Percentiles rank a stretch among this genome's conserved stretches.
These are phyloP conservation scores for Fraxinus angustifolia DNA, from an alignment of 305 asterid species.

Conservation along the genomic window DNA sequence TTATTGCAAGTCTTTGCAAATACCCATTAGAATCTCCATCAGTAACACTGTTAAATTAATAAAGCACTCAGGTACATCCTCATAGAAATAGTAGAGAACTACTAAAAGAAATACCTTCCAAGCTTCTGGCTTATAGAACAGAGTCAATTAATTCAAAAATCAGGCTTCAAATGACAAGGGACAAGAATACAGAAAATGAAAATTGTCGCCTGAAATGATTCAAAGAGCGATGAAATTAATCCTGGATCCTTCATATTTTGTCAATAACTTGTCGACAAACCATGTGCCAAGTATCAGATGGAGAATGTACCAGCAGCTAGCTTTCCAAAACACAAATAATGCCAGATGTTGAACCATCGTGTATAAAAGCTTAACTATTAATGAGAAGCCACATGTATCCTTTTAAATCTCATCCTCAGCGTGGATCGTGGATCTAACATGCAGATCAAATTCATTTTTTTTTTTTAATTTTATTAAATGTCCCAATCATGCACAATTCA, in stretches of 20 bases:
- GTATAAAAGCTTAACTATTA: neutral
- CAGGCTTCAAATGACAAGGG: neutral
- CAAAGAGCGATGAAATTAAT: slow-evolving; percentile 6
- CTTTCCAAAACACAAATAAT: neutral
- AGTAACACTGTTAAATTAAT: slow-evolving; percentile 6
- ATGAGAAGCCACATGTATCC: neutral
- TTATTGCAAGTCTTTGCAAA: neutral
- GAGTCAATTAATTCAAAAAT: slow-evolving; percentile 4
- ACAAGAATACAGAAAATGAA: neutral
- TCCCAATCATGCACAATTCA: neutral
- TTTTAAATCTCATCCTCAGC: neutral
- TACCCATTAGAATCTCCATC: neutral
- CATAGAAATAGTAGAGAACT: slow-evolving; percentile 10
- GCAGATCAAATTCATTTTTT: neutral
- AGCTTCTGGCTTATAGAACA: neutral
- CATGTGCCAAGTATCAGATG: slow-evolving; percentile 2
- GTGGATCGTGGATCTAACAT: neutral
- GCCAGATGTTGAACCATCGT: neutral
- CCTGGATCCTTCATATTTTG: neutral
- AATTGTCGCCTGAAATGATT: neutral
- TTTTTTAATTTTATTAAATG: neutral
- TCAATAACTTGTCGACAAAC: slow-evolving; percentile 3
- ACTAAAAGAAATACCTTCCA: slow-evolving; percentile 2
- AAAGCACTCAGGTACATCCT: slow-evolving; percentile 6
- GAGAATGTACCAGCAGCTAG: neutral